Evolutionary conservation across 805 yeast genomes (phyloP), one percentile per base, ranked within the genome.

Genomic region (Barnettozyma populi): DNA sequence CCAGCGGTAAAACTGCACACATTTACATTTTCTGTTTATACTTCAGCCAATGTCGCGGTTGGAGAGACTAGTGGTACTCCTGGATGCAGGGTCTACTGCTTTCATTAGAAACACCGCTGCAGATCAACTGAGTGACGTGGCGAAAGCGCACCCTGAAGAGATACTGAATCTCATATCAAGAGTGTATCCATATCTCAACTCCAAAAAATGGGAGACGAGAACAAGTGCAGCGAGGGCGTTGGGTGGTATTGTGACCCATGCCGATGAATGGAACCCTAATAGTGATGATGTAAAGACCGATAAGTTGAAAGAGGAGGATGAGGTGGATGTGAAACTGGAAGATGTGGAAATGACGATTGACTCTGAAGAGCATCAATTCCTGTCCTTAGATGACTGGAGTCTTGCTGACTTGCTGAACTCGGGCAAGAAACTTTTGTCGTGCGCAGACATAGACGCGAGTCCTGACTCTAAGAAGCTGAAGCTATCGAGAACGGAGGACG

Each of bases 61-160:
- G 48, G 76, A 72, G 53, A 65, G 76, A 32, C 69, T 72, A 55
- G 76, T 72, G 36, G 64, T 72, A 9, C 61, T 72, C 31, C 71
- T 94, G 54, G 99, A 95, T 67, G 88, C 97, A 1, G 99, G 99
- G 10, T 88, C 97, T 11, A 89, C 97, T 5, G 87, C 87, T 36
- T 86, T 89, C 63, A 94, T 94, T 39, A 78, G 98, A 55, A 89
- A 88, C 61, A 88, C 97, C 9, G 99, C 99, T 1, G 98, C 98
- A 2, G 97, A 92, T 60, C 99, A 94, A 68, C 73, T 94, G 55
- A 88, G 96, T 5, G 98, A 92, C 56, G 74, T 95, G 35, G 97
- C 97, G 24, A 86, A 86, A 64, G 85, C 86, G 38, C 98, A 94
- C 60, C 97, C 98, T 0, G 98, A 92, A 60, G 98, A 94, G 59